Evolutionary conservation across 352 stramenopile species (phyloP).

Genomic region (Phytophthora chlamydospora): DNA sequence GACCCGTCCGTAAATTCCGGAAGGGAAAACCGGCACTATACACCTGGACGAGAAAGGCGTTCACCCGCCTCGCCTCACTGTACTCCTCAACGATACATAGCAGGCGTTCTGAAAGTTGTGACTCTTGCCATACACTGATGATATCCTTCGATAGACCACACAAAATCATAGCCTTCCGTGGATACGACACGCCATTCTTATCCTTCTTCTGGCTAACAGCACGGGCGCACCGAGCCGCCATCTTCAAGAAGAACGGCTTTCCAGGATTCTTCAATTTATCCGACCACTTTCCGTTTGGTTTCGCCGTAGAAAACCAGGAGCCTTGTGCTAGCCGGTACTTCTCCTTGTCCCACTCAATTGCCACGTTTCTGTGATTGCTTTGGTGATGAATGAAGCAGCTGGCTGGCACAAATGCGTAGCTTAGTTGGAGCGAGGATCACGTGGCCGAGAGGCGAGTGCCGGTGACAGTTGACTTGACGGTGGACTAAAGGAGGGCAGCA

Average conservation of each 20-base stretch:
- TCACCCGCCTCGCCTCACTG: no score
- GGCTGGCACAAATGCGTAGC: not conserved
- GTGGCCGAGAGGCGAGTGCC: no score
- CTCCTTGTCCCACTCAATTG: slow-evolving; percentile 6
- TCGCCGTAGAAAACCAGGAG: slow-evolving; percentile 1
- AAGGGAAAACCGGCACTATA: no score
- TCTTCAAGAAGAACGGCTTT: slow-evolving; percentile 1
- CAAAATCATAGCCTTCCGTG: slow-evolving; percentile 1
- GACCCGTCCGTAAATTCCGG: no score
- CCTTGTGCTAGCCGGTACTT: not conserved
- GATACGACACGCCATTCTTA: not conserved
- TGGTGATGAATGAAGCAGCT: not conserved
- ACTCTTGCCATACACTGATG: slow-evolving; percentile 1
- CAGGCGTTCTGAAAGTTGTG: not conserved
- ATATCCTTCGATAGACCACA: not conserved
- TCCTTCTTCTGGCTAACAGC: not conserved
- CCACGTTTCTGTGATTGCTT: not conserved
- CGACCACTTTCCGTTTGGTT: not conserved
- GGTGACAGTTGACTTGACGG: no score
- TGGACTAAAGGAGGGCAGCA: no score
- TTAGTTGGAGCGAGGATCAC: no score
- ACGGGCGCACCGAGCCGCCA: slow-evolving; percentile 3
- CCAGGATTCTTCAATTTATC: not conserved
- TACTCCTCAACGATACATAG: slow-evolving; percentile 2
- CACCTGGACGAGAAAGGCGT: no score